Base-by-base conservation (phyloP, 352 stramenopile species). In the Globisporangium radiosum region DNA sequence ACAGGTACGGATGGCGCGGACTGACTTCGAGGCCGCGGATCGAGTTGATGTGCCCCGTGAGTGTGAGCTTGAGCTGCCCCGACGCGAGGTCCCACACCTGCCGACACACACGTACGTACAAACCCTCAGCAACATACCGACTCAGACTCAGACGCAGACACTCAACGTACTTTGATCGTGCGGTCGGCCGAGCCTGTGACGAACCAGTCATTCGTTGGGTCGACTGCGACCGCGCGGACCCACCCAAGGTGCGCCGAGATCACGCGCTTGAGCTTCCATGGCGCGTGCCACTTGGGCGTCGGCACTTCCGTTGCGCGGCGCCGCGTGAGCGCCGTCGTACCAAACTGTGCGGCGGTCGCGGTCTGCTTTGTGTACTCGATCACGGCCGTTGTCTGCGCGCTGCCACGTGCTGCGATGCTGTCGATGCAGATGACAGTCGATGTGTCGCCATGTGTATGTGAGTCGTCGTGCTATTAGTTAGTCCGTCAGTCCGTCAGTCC, bases 181-280 rank as follows among this genome's bases (percentile, higher is more conserved):
- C 97, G 85, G 81, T 99, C 97, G 17, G 91, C 94, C 0, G 90
- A 92, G 52, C 97, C 97, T 7, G 96, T 99, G 47, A 97, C 97
- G 66, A 99, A 99, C 90, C 93, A 98, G 64, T 98, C 89, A 72
- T 99, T 99, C 15, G 91, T 97, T 33, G 97, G 96, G 77, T 99
- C 97, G 52, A 99, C 95, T 0, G 97, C 96, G 37, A 99, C 88
- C 17, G 90, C 97, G 44, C 96, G 91, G 36, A 99, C 98, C 97
- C 97, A 99, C 8, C 94, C 94, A 40, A 98, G 78, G 64, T 98
- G 92, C 13, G 88, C 92, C 43, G 91, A 89, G 56, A 99, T 88
- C n/a, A 99, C 96, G 47, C 94, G 93, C 58, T 95, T 93, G 63
- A 99, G 78, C 72, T 98, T 98, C 97, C 97, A 99, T 4, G 96